phyloP scores from a whole-genome alignment of 2,329 filamentous ascomycete species.

The Colletotrichum lini region DNA sequence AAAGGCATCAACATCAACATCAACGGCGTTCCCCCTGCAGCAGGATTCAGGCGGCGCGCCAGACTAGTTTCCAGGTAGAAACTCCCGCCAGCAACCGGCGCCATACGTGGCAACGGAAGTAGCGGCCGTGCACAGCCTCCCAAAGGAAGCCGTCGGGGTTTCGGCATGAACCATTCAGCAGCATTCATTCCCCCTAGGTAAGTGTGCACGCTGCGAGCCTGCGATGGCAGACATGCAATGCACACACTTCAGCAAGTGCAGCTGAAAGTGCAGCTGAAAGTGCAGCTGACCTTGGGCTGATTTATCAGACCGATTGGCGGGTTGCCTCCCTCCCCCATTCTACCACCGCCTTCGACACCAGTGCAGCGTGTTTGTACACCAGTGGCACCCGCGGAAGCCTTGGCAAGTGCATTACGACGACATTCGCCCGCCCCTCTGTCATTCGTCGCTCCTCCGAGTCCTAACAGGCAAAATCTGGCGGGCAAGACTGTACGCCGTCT shows the following conservation, averaged over 20 bases:
- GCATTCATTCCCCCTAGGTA: neutral
- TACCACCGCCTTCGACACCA: too few species aligned
- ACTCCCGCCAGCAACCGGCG: slow-evolving; percentile 13
- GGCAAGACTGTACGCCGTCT: slow-evolving; percentile 18
- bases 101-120: slow-evolving; percentile 32
- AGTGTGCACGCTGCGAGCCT: neutral
- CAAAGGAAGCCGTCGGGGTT: slow-evolving; percentile 6
- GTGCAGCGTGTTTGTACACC: too few species aligned
- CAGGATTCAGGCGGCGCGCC: slow-evolving; percentile 3
- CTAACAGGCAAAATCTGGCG: neutral
- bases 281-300: too few species aligned
- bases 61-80: slow-evolving; percentile 3
- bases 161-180: slow-evolving; percentile 21
- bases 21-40: too few species aligned
- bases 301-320: slow-evolving; percentile 22
- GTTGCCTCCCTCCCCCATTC: neutral
- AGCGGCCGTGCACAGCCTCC: slow-evolving; percentile 36
- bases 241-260: neutral
- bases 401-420: slow-evolving; percentile 35
- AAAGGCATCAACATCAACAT: too few species aligned
- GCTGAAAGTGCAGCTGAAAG: too few species aligned
- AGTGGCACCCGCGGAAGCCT: neutral
- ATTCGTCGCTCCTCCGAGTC: too few species aligned
- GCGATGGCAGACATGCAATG: slow-evolving; percentile 1
- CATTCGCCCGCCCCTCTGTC: slow-evolving; percentile 14